These are phyloP conservation scores for Pyrenopolyporus hunteri DNA, from an alignment of 495 filamentous ascomycete species.

Conservation along the genomic window DNA sequence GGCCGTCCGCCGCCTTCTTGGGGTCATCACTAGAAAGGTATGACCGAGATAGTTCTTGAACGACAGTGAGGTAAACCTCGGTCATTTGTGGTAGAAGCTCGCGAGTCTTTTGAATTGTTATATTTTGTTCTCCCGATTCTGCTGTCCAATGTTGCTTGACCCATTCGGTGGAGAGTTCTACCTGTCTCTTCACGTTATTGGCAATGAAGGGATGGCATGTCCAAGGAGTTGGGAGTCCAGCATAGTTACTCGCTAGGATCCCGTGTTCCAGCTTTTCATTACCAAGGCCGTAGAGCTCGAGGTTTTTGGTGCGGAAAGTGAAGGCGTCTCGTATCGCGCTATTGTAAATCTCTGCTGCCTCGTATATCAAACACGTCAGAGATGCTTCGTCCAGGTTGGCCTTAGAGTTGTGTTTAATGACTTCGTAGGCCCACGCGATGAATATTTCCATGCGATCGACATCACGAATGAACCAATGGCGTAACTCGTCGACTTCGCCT, in stretches of 20 bases:
- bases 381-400: conserved; percentile 55
- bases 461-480: conserved; percentile 83
- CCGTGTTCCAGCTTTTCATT: conserved; percentile 69
- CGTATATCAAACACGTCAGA: conserved; percentile 62
- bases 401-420: conserved; percentile 69
- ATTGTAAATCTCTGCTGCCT: conserved; percentile 81
- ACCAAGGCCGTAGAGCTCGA: conserved; percentile 70
- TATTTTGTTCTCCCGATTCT: conserved; percentile 17
- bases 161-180: conserved; percentile 53
- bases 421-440: conserved; percentile 74
- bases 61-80: conserved; percentile 51
- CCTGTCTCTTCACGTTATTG: conserved; percentile 59
- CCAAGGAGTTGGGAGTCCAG: conserved; percentile 78
- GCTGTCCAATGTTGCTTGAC: conserved; percentile 41
- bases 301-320: conserved; percentile 71
- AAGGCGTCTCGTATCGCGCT: conserved; percentile 74
- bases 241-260: conserved; percentile 63
- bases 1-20: conserved; percentile 42
- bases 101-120: conserved; percentile 45
- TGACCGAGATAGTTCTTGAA: conserved; percentile 51
- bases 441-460: conserved; percentile 74
- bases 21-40: conserved; percentile 46
- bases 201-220: conserved; percentile 69
- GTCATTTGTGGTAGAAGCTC: conserved; percentile 51
- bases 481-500: conserved; percentile 71